These are phyloP conservation scores for Termitomyces titanicus DNA, from an alignment of 768 basidiomycete genomes.

Conservation along the genomic window DNA sequence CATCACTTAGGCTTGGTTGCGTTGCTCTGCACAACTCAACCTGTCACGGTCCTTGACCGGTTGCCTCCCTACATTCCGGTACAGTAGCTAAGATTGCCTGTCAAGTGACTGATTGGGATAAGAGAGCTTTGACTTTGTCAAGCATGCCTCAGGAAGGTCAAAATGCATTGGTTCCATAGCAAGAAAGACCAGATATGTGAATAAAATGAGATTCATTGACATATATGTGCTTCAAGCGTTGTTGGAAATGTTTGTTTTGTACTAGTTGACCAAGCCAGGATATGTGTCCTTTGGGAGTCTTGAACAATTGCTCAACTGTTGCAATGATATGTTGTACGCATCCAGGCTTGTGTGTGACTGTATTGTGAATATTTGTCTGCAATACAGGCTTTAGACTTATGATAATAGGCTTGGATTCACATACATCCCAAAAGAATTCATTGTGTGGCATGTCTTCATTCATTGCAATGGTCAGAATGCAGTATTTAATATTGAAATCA, in stretches of 20 bases:
- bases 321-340: constrained; percentile 13
- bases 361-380: constrained; percentile 7
- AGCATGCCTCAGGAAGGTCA: constrained; percentile 22
- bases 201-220: constrained; percentile 24
- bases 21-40: too few species aligned
- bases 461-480: too few species aligned
- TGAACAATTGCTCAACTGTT: constrained; percentile 19
- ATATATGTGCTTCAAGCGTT: constrained; percentile 8
- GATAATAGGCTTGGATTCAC: neutral
- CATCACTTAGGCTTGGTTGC: too few species aligned
- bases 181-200: constrained; percentile 16
- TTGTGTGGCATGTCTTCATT: too few species aligned
- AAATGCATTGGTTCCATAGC: constrained; percentile 17
- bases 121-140: too few species aligned
- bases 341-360: neutral
- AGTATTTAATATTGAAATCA: too few species aligned
- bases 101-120: too few species aligned
- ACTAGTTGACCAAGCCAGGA: constrained; percentile 4
- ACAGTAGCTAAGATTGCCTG: too few species aligned
- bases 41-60: too few species aligned
- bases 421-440: neutral
- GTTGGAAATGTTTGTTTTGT: constrained; percentile 1
- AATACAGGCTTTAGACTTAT: neutral
- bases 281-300: constrained; percentile 14
- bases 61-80: too few species aligned